Conservation (phyloP, 768 basidiomycete genomes). For the Pholiota molesta region DNA sequence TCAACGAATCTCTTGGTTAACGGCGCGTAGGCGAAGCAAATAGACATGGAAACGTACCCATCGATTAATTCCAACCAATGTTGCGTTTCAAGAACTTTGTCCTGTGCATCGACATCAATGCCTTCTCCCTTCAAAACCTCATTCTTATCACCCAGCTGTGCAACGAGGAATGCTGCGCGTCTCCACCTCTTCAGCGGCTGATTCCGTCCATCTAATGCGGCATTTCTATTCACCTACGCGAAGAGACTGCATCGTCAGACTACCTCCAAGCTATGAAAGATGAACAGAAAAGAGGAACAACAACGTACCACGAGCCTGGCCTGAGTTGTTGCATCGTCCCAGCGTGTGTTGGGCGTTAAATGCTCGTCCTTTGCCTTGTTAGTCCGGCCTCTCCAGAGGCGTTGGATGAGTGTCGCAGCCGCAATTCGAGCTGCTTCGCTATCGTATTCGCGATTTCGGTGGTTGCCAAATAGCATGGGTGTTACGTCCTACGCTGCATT, state of each 20-base stretch:
- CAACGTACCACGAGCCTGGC: slow-evolving; percentile 39
- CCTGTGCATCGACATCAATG: slow-evolving; percentile 34
- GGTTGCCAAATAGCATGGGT: slow-evolving; percentile 7
- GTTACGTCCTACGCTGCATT: slow-evolving; percentile 3
- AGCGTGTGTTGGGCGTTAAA: slow-evolving; percentile 33
- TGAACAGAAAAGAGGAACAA: not conserved
- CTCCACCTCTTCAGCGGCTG: slow-evolving; percentile 49
- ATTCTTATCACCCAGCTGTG: slow-evolving; percentile 47
- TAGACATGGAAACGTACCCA: slow-evolving; percentile 36
- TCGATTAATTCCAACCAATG: slow-evolving; percentile 70
- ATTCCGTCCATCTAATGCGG: slow-evolving; percentile 49
- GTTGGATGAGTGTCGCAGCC: slow-evolving; percentile 43
- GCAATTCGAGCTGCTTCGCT: slow-evolving; percentile 25
- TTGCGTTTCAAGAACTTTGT: slow-evolving; percentile 58
- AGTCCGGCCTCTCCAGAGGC: slow-evolving; percentile 37
- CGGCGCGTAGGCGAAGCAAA: not conserved
- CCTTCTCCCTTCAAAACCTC: slow-evolving; percentile 34
- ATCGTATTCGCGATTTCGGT: slow-evolving; percentile 7
- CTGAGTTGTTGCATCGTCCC: slow-evolving; percentile 41
- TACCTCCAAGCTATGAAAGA: too few species aligned
- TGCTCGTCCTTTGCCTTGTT: slow-evolving; percentile 29
- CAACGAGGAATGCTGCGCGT: slow-evolving; percentile 45
- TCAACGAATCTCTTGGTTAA: not conserved
- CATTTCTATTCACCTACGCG: slow-evolving; percentile 40
- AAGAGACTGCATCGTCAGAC: not conserved